Conservation (phyloP, 805 yeast species). For the Pichia eremophila region DNA sequence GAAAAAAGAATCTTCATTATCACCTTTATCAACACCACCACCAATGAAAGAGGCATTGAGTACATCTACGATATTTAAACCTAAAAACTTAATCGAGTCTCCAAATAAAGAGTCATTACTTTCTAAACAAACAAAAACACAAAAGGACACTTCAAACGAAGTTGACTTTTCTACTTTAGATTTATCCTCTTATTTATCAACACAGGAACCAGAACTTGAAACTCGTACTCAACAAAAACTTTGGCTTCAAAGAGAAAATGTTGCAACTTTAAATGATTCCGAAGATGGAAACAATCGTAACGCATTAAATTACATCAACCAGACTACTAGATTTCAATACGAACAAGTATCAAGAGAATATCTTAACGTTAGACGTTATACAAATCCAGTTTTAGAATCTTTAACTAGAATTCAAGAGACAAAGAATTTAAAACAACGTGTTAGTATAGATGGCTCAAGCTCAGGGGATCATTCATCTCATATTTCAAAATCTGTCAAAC, state of each 20-base stretch:
- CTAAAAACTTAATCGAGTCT: background rate
- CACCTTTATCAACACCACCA: background rate
- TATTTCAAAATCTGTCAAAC: background rate
- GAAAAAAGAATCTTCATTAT: background rate
- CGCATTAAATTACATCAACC: constrained; percentile 19
- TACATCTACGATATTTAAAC: background rate
- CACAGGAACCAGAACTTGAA: constrained; percentile 32
- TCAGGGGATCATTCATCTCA: background rate
- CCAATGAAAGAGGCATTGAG: background rate
- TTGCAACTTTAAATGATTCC: constrained; percentile 54
- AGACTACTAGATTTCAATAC: constrained; percentile 59
- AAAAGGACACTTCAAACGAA: background rate
- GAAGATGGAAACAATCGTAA: constrained; percentile 16
- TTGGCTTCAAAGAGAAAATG: constrained; percentile 68
- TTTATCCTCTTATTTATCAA: constrained; percentile 26
- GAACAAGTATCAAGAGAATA: constrained; percentile 72
- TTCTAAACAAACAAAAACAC: constrained; percentile 3
- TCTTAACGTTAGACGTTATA: constrained; percentile 55
- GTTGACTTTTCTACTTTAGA: constrained; percentile 5
- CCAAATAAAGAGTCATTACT: background rate
- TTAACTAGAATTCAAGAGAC: constrained; percentile 35
- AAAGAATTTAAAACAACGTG: background rate
- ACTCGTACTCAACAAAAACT: constrained; percentile 76
- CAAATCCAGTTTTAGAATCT: constrained; percentile 62
- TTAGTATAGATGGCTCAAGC: background rate